Evolutionary conservation across 805 yeast genomes (phyloP).

Genomic region (Zygoascus ofunaensis): DNA sequence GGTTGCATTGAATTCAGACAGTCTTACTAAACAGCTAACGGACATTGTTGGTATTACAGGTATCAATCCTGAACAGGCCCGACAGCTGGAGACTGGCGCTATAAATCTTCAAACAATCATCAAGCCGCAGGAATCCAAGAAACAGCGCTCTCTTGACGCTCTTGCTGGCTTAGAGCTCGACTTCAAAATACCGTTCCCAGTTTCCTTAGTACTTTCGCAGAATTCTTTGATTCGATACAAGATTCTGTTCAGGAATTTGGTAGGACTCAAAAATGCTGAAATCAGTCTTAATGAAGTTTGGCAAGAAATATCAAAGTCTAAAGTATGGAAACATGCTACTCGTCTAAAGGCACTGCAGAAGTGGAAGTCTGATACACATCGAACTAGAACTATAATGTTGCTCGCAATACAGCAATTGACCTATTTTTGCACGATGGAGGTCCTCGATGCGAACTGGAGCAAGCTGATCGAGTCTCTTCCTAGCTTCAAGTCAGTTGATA

Average conservation of each 20-base stretch:
- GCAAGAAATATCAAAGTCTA: slow-evolving; percentile 55
- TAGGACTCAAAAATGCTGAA: slow-evolving; percentile 54
- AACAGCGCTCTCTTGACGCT: slow-evolving; percentile 20
- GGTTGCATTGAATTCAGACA: slow-evolving; percentile 25
- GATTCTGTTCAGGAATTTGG: slow-evolving; percentile 61
- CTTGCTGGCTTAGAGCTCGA: slow-evolving; percentile 31
- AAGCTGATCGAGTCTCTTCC: slow-evolving; percentile 30
- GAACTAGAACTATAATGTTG: slow-evolving; percentile 40
- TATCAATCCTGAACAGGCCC: slow-evolving; percentile 22
- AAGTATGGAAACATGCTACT: slow-evolving; percentile 55
- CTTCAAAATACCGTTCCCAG: slow-evolving; percentile 66
- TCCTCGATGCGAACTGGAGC: slow-evolving; percentile 48
- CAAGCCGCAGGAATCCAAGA: slow-evolving; percentile 12
- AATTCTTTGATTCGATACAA: slow-evolving; percentile 73
- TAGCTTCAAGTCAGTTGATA: slow-evolving; percentile 33
- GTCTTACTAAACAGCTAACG: slow-evolving; percentile 29
- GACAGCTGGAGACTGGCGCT: slow-evolving; percentile 6
- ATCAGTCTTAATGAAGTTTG: slow-evolving; percentile 56
- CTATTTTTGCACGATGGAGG: slow-evolving; percentile 47
- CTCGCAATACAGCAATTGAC: slow-evolving; percentile 47
- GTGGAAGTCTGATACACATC: slow-evolving; percentile 34
- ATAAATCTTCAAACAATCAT: slow-evolving; percentile 3
- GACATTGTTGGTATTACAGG: slow-evolving; percentile 29
- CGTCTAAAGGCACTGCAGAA: slow-evolving; percentile 36
- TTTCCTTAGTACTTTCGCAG: slow-evolving; percentile 62